A percentile compares a stretch with the other conserved stretches of the same genome.
Evolutionary conservation across 257 asterid genomes (phyloP).

Genomic region (Ilex asprella): DNA sequence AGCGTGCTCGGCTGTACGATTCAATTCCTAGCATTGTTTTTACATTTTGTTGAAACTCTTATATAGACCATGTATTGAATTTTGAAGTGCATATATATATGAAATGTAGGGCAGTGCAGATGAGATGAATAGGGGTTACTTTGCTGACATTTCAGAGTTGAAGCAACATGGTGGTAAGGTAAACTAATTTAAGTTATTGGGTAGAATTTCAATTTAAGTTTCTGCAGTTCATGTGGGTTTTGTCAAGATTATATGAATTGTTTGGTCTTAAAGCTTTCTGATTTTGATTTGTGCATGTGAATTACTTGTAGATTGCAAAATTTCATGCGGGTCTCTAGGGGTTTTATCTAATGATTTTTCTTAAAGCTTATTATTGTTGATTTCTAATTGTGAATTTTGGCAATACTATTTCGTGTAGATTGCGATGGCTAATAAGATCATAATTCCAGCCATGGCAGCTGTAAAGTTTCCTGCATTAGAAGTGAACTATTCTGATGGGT

Average conservation of each 20-base stretch:
- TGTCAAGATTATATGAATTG: neutral
- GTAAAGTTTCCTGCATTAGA: conserved; percentile 73
- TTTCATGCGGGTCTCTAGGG: no score
- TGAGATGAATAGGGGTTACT: conserved; percentile 81
- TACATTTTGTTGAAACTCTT: neutral
- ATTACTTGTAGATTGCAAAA: conserved; percentile 41
- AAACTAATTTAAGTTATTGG: neutral
- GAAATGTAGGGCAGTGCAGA: conserved; percentile 82
- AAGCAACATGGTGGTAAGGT: conserved; percentile 92
- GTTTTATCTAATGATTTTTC: no score
- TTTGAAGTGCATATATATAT: conserved; percentile 6
- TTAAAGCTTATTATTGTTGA: neutral
- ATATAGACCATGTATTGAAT: neutral
- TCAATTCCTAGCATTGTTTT: neutral
- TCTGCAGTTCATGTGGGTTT: neutral
- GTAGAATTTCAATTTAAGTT: neutral
- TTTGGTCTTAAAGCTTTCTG: neutral
- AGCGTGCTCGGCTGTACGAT: conserved; percentile 88
- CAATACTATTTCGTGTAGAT: conserved; percentile 35
- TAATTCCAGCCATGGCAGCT: conserved; percentile 64
- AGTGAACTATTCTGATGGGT: conserved; percentile 49
- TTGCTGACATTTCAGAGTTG: conserved; percentile 74
- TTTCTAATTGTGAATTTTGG: conserved; percentile 7
- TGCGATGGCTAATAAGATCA: conserved; percentile 62
- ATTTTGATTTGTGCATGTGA: conserved; percentile 2